Base-by-base conservation (phyloP, 1,139 yeast species). In the Zygosaccharomyces sapae region DNA sequence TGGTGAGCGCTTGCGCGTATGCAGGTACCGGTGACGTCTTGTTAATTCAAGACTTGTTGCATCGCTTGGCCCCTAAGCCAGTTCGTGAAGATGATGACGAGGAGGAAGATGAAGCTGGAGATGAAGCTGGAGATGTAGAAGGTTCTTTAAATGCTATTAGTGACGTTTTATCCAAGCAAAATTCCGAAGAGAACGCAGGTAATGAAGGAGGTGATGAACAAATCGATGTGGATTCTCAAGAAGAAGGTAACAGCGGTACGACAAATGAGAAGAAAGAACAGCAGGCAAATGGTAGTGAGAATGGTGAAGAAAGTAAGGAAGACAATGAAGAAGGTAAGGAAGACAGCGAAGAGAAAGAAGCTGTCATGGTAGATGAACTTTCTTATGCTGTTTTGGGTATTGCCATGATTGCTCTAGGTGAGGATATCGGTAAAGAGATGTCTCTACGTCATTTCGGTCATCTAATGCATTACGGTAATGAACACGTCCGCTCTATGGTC, bases 1-100 rank as follows among this genome's bases (percentile, higher is more conserved):
- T 92, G 64, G 92, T 94, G 29, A 89, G 86, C 54, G 86, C 90
- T 46, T 87, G 97, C 72, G 95, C 97, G 5, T 90, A 86, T 70
- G 95, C 97, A 13, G 99, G 98, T 55, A 88, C 97, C 38, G 99
- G 98, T 59, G 94, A 92, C 66, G 99, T 92, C 35, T 77, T 94
- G 56, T 95, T 90, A 70, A 86, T 92, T 54, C 99, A 92, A 72
- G 80, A 88, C 33, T 75, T 92, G 62, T 77, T 92, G 59, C 95
- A 88, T 62, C 87, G 89, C 77, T 81, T 96, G 62, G 84, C 95
- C 3, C 80, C 84, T 39, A 76, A 75, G 50, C 76, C 74, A 33
- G 70, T 70, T 40, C 70, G 70, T 37, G 69, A 70, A 2, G 72
- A 70, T 37, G 69, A 70, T 16, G 75, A 71, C 16, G 73, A 72